A percentile compares a stretch with the other conserved stretches of the same genome.
Conservation (phyloP, 495 filamentous ascomycete genomes). For the Glarea lozoyensis region DNA sequence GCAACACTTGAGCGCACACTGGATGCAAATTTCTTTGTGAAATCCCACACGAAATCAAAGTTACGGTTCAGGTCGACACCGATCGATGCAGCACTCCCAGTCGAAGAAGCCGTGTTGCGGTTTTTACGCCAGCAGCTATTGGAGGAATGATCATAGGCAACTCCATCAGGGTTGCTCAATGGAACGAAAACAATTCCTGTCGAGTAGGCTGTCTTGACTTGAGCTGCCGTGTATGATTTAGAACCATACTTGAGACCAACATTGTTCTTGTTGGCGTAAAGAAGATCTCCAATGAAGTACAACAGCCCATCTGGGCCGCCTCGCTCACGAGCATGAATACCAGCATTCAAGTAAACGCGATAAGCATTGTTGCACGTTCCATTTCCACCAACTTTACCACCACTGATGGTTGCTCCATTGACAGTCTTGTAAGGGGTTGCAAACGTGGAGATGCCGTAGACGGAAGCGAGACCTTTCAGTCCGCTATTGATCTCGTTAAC, state of each 20-base stretch:
- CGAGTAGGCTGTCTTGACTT: conserved; percentile 27
- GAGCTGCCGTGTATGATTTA: conserved; percentile 27
- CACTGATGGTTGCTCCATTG: conserved; percentile 20
- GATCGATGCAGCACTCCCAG: conserved; percentile 10
- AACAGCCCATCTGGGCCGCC: conserved; percentile 27
- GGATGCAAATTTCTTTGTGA: conserved; percentile 27
- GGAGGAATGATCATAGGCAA: conserved; percentile 27
- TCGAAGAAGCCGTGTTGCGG: conserved; percentile 23
- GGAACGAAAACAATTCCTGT: conserved; percentile 32
- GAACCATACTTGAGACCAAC: conserved; percentile 30
- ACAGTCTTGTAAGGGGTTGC: conserved; percentile 25
- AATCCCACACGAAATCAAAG: conserved; percentile 24
- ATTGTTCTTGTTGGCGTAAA: conserved; percentile 26
- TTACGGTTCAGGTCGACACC: conserved; percentile 34
- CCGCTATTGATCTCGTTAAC: conserved; percentile 25
- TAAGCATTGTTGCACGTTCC: conserved; percentile 15
- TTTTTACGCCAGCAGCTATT: conserved; percentile 33
- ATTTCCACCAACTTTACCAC: conserved; percentile 20
- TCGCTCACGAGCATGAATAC: conserved; percentile 30
- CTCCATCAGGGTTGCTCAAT: conserved; percentile 31
- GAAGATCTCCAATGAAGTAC: conserved; percentile 29
- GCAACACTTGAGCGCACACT: conserved; percentile 17
- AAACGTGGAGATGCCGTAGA: conserved; percentile 24
- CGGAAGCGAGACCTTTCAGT: conserved; percentile 22
- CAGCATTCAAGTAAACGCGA: conserved; percentile 25